These are phyloP conservation scores for Cucurbita moschata DNA, from an alignment of 306 rosid genomes.

Conservation along the genomic window DNA sequence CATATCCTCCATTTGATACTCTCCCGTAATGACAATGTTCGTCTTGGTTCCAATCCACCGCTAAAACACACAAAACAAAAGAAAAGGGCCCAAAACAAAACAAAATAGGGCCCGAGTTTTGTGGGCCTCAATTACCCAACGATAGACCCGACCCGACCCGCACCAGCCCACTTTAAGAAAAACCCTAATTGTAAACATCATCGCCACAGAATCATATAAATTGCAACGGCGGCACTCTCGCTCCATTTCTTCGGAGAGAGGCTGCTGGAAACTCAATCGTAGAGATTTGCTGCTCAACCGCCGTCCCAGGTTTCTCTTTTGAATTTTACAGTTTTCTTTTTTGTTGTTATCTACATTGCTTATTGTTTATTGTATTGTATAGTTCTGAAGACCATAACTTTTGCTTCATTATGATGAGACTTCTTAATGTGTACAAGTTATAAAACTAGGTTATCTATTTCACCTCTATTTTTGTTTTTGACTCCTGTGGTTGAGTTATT, in stretches of 20 bases:
- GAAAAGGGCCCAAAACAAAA: no score
- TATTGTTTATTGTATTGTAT: background rate
- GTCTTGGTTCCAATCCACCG: no score
- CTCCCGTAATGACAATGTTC: no score
- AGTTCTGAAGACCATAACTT: background rate
- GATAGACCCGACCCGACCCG: background rate
- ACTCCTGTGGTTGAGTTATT: background rate
- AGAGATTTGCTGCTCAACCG: background rate
- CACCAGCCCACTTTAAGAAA: background rate
- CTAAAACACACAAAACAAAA: no score
- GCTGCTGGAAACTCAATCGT: background rate
- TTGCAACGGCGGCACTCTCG: background rate
- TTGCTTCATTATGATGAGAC: background rate
- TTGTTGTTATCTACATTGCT: background rate
- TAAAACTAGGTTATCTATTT: background rate
- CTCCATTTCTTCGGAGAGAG: background rate
- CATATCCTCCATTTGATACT: no score
- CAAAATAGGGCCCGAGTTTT: background rate
- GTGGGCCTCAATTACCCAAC: background rate
- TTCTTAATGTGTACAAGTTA: background rate
- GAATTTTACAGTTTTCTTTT: background rate
- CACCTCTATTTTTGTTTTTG: background rate
- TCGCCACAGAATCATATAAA: background rate
- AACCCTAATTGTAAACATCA: background rate
- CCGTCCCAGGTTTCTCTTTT: background rate